Evolutionary conservation across 176 grass and related monocot species (phyloP).

Genomic region (Oryza brachyantha): DNA sequence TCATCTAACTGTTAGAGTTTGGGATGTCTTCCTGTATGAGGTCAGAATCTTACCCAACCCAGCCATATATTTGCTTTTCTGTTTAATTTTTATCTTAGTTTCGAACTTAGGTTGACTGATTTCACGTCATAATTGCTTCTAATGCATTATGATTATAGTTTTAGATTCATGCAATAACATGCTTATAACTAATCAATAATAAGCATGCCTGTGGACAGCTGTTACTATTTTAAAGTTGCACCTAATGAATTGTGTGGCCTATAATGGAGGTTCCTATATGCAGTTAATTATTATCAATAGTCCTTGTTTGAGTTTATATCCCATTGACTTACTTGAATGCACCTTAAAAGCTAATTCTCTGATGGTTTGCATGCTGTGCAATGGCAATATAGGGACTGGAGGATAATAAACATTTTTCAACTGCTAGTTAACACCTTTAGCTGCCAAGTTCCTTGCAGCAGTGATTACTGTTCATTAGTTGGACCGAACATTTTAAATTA

Average conservation of each 20-base stretch:
- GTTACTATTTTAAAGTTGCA: background rate
- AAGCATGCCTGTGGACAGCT: background rate
- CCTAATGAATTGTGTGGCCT: background rate
- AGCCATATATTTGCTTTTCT: conserved; percentile 7
- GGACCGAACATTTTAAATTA: background rate
- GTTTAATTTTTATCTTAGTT: background rate
- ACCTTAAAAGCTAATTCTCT: background rate
- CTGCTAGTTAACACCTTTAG: background rate
- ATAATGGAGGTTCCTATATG: background rate
- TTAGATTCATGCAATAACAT: background rate
- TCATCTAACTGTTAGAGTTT: conserved; percentile 81
- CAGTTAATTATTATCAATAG: background rate
- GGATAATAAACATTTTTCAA: background rate
- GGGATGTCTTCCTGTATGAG: conserved; percentile 98
- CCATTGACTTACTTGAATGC: background rate
- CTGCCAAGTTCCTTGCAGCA: too few species aligned
- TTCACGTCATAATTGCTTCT: conserved; percentile 9
- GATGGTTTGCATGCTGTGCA: background rate
- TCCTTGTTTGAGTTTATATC: background rate
- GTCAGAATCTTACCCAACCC: conserved; percentile 42
- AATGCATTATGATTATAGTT: background rate
- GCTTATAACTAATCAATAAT: background rate
- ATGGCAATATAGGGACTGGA: background rate
- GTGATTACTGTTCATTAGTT: background rate
- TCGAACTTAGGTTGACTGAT: background rate